A percentile compares a stretch with the other conserved stretches of the same genome.
phyloP scores from a whole-genome alignment of 2,329 filamentous ascomycete genomes.

The Penicillium sp. region DNA sequence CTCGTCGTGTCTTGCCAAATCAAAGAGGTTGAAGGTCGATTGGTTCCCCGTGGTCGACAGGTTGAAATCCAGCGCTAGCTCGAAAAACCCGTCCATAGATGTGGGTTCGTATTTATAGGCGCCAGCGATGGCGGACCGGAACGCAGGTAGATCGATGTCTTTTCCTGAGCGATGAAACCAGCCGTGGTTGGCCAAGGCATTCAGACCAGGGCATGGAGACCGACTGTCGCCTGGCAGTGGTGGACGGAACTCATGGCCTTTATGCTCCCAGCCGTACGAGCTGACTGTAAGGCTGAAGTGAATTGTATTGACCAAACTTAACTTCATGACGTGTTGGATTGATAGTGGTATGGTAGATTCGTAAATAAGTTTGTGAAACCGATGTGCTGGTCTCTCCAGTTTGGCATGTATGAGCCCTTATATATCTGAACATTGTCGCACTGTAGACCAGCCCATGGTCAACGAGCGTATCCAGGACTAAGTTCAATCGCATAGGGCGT shows the following conservation, averaged over 20 bases:
- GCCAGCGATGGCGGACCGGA: not conserved
- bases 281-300: not conserved
- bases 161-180: conserved; percentile 1
- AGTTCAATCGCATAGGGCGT: not conserved
- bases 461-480: not conserved
- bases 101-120: not conserved
- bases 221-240: not conserved
- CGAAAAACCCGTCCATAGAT: not conserved
- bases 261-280: not conserved
- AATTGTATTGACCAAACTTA: not conserved
- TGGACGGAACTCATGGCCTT: conserved; percentile 1
- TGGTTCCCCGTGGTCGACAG: conserved; percentile 1
- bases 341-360: not conserved
- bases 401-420: not conserved
- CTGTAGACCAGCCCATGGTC: not conserved
- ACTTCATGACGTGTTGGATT: not conserved
- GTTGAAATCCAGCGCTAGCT: not conserved
- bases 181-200: conserved; percentile 4
- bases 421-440: not conserved
- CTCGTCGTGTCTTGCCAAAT: not conserved
- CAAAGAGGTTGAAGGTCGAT: conserved; percentile 1
- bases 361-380: not conserved
- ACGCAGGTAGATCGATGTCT: not conserved
- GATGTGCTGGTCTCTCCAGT: not conserved
- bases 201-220: conserved; percentile 5